phyloP scores from a whole-genome alignment of 345 rosid species.

The Nephelium lappaceum region DNA sequence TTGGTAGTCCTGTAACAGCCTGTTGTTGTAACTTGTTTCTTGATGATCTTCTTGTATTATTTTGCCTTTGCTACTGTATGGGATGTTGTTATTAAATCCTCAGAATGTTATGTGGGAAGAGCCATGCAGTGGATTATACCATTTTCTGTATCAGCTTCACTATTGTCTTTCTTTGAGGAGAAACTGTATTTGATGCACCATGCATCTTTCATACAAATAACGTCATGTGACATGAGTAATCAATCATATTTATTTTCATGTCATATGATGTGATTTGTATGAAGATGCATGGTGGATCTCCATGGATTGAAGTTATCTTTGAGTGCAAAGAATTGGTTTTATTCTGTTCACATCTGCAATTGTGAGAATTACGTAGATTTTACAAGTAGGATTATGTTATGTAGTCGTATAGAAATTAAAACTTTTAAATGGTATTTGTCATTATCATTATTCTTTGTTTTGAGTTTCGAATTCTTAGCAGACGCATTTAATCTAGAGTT shows the following conservation, averaged over 20 bases:
- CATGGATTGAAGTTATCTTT: too few species aligned
- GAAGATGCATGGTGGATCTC: background rate
- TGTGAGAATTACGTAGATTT: too few species aligned
- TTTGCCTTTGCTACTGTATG: conserved; percentile 26
- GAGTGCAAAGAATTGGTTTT: background rate
- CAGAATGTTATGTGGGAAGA: conserved; percentile 22
- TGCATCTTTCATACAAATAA: background rate
- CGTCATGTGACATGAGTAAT: background rate
- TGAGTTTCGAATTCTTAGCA: too few species aligned
- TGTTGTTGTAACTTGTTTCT: conserved; percentile 32
- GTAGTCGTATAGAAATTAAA: too few species aligned
- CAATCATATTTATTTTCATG: too few species aligned
- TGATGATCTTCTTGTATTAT: conserved; percentile 22
- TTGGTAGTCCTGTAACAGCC: conserved; percentile 32
- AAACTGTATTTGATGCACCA: background rate
- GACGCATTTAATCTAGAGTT: too few species aligned
- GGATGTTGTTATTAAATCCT: conserved; percentile 25
- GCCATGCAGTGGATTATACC: conserved; percentile 35
- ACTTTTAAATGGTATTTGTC: too few species aligned
- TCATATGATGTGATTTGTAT: background rate
- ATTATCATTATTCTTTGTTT: too few species aligned
- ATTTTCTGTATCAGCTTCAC: background rate
- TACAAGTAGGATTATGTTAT: too few species aligned
- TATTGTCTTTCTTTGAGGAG: background rate
- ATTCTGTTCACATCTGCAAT: background rate